Evolutionary conservation across 306 rosid species (phyloP).

Genomic region (Nissolia schottii): DNA sequence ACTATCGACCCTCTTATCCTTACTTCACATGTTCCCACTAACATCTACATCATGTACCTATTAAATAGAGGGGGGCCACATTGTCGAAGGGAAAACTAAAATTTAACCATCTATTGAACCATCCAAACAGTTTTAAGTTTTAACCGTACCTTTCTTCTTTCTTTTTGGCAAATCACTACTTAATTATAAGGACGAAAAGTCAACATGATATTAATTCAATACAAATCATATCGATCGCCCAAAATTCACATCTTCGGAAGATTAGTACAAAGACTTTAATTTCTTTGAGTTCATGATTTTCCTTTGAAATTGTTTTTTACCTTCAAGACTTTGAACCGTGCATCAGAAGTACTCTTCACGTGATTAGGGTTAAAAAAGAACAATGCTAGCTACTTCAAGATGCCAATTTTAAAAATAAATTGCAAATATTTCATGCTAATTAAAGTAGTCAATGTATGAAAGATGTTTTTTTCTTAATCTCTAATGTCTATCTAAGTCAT

Average conservation of each 20-base stretch:
- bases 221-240: slow-evolving; percentile 31
- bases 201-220: slow-evolving; percentile 25
- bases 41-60: slow-evolving; percentile 36
- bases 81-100: slow-evolving; percentile 41
- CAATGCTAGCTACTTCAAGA: neutral
- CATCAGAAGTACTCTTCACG: neutral
- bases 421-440: neutral
- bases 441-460: too few species aligned
- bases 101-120: slow-evolving; percentile 20
- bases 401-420: neutral
- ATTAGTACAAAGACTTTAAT: slow-evolving; percentile 28
- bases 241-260: neutral
- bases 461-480: too few species aligned
- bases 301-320: neutral
- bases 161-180: slow-evolving; percentile 9
- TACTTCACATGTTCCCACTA: slow-evolving; percentile 57
- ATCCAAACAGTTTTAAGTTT: slow-evolving; percentile 23
- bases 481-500: too few species aligned
- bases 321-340: neutral
- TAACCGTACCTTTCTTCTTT: slow-evolving; percentile 25
- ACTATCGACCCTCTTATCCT: slow-evolving; percentile 36
- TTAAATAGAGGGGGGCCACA: slow-evolving; percentile 42
- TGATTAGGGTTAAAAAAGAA: neutral
- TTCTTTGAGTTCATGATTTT: slow-evolving; percentile 13
- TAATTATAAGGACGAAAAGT: slow-evolving; percentile 8